Base-by-base conservation (phyloP, 352 stramenopile species). In the Phytophthora capsici region DNA sequence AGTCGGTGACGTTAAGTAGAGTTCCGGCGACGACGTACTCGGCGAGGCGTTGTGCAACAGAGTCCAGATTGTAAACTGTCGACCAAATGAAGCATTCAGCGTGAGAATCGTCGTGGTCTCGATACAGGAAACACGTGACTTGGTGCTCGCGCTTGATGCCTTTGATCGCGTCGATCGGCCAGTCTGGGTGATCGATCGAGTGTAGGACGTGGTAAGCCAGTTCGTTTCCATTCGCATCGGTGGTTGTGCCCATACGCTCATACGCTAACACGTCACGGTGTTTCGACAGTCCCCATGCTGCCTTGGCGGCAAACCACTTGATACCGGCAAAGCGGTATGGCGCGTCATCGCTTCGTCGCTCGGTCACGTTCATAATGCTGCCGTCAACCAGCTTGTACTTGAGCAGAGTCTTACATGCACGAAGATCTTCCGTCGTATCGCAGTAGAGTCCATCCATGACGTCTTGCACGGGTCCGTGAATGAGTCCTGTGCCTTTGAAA, bases 101-200 rank as follows among this genome's bases (percentile, higher is more conserved):
- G 45, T 64, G 58, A 37, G 49, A 60, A 25, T 75, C 67, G 43
- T 69, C 51, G 64, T 66, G 57, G 37, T 65, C 66, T 0, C 71
- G 63, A 38, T 81, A 83, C 28, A 85, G 41, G 41, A 84, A 86
- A 49, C 76, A 85, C 12, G 65, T 79, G 9, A 82, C 74, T 36
- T 81, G 79, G 48, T 73, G 63, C 38, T 74, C 59, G 7, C 78
- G 76, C 38, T 88, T 88, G 54, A 82, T 65, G 46, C 75, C 69
- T 28, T 80, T 83, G 60, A 78, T 71, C 7, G 63, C 49, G 47
- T 84, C 74, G 14, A 73, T 68, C 3, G 69, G 72, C 71, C 71
- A 88, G 47, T 84, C 74, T 3, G 77, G 66, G 38, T 80, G 79
- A 36, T 86, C 79, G 48, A 88, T 88, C 45, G 76, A 88, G 68